phyloP scores from a whole-genome alignment of 2,329 filamentous ascomycete species.

The Colletotrichum nymphaeae region DNA sequence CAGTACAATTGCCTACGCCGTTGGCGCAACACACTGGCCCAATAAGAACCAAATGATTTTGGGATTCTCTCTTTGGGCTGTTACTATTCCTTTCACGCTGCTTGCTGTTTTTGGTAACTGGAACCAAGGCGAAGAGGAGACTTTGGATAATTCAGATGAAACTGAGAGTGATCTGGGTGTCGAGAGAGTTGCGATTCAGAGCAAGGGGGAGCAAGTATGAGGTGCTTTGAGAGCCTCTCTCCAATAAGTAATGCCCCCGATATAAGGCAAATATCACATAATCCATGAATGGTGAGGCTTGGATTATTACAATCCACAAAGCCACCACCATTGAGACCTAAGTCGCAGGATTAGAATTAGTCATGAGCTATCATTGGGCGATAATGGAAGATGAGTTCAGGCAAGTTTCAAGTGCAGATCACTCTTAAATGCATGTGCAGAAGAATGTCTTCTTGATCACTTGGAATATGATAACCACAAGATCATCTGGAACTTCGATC shows the following conservation, averaged over 20 bases:
- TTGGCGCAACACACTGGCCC: slow-evolving; percentile 26
- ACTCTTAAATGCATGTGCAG: no score
- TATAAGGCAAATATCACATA: background rate
- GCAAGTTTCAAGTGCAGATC: no score
- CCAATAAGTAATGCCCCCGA: background rate
- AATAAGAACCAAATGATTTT: slow-evolving; percentile 30
- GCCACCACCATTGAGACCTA: no score
- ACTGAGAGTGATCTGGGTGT: slow-evolving; percentile 12
- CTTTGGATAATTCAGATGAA: background rate
- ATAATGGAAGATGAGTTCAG: no score
- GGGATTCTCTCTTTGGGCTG: slow-evolving; percentile 21
- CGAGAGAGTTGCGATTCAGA: slow-evolving; percentile 9
- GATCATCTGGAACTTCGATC: background rate
- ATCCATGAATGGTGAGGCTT: no score
- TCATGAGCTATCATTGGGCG: no score
- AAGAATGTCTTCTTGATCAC: background rate
- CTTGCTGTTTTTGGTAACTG: slow-evolving; percentile 28
- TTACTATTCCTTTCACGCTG: slow-evolving; percentile 25
- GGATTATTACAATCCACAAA: no score
- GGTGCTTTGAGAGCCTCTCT: background rate
- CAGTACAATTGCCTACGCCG: slow-evolving; percentile 23
- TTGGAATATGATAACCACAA: background rate
- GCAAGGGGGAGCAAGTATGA: background rate
- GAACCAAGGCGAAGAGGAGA: slow-evolving; percentile 7
- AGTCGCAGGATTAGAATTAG: no score